Evolutionary conservation across 2,329 filamentous ascomycete species (phyloP), one percentile per base, ranked within the genome.

Genomic region (Cordyceps javanica): DNA sequence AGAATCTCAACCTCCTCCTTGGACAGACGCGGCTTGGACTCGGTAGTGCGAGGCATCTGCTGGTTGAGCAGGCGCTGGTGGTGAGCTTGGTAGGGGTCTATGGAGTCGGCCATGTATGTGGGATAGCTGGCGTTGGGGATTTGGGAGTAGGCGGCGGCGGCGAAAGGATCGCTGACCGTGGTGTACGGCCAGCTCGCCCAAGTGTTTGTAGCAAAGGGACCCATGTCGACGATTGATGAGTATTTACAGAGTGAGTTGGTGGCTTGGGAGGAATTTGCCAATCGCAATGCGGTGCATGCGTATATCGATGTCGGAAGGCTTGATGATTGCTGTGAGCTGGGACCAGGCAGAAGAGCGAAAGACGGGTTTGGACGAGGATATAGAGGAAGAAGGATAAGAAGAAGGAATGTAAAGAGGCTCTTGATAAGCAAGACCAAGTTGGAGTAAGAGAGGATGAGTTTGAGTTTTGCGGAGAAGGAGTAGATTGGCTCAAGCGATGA

Each of bases 1-100:
- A 86, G 72, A 49, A 81, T 67, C 61, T 82, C 80, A 9, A 83
- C 81, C 66, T 83, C 81, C 52, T 82, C 80, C 66, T 83, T 83
- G 57, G 80, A 80, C 30, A 84, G 71, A 32, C 79, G 73, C 23
- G 79, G 77, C 64, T 81, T 82, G 13, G 79, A 75, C 62, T 80
- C 75, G 55, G 72, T 75, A 23, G 71, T 70, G 62, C 74, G 70
- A 52, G 71, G 69, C 66, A 73, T 69, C 45, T 72, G 70, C 21
- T 73, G 70, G 58, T 72, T 69, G 32, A 72, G 65, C 25, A 73
- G 66, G 45, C 71, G 69, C 50, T 67, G 69, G 55, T 73, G 70
- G 36, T 73, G 71, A 41, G 65, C 62, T 41, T 69, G 70, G 60
- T 74, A 74, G 6, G 70, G 62, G 25, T 74, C 72, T 66, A 74